Base-by-base conservation (phyloP, 805 yeast species). In the Kodamaea hsintzibuensis region DNA sequence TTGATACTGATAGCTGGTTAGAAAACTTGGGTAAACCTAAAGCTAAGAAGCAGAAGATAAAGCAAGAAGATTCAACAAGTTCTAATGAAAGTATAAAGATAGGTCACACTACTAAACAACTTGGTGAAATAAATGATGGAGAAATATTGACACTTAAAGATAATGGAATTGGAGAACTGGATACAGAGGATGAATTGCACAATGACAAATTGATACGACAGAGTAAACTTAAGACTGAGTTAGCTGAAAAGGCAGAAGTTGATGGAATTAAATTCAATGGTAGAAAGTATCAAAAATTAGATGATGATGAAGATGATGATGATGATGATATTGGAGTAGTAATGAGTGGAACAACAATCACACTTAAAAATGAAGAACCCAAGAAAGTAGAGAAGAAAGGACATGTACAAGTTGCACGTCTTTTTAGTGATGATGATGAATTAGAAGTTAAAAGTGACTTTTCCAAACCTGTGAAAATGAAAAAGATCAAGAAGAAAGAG, bases 71-170 rank as follows among this genome's bases (percentile, higher is more conserved):
- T 53, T 3, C 50, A 51, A 52, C 51, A 44, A 44, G 37, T 7
- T 2, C 35, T 8, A 8, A 5, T 10, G 18, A 18, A 12, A 35
- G 27, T 50, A 53, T 2, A 13, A 72, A 70, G 40, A 72, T 85
- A 2, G 80, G 76, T 0, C 88, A 84, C 63, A 66, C 68, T 35
- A 39, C 71, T 9, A 62, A 62, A n/a, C 78, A 77, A n/a, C 61
- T 84, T 9, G 58, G 62, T 2, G 61, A 64, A 12, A 58, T 78
- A 1, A 64, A 69, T 3, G 77, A 69, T n/a, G 73, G 76, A 6
- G 81, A 74, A 0, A 72, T 86, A 2, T 69, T 88, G 50, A 87
- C 91, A 0, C 70, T 88, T 49, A 78, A 82, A 47, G 89, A 85
- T 57, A 59, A 65, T n/a, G 44, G 44, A 8, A 19, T 40, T 17